These are phyloP conservation scores for Globisporangium spinosum DNA, from an alignment of 352 stramenopile species.

Conservation along the genomic window DNA sequence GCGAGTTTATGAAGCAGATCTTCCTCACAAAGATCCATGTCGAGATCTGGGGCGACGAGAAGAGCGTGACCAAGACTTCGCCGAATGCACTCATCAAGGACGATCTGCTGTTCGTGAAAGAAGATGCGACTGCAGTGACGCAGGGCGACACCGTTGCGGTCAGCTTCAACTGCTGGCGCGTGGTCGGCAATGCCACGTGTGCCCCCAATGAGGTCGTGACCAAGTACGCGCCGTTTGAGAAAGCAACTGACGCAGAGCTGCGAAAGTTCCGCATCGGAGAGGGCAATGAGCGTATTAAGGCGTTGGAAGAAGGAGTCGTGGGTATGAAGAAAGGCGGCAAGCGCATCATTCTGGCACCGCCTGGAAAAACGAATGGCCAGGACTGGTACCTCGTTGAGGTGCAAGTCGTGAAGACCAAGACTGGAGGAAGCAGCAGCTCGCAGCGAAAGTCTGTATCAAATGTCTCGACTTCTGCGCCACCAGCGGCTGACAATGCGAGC, in stretches of 20 bases:
- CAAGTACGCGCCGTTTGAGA: slow-evolving; percentile 80
- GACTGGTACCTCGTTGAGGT: slow-evolving; percentile 85
- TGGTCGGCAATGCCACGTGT: slow-evolving; percentile 64
- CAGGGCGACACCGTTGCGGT: slow-evolving; percentile 62
- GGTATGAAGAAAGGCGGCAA: slow-evolving; percentile 89
- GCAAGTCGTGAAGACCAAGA: slow-evolving; percentile 71
- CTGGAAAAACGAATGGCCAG: slow-evolving; percentile 71
- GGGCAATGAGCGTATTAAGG: slow-evolving; percentile 77
- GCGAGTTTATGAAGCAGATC: slow-evolving; percentile 62
- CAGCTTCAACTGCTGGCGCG: slow-evolving; percentile 67
- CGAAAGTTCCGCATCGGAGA: slow-evolving; percentile 80
- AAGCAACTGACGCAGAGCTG: slow-evolving; percentile 38
- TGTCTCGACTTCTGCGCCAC: slow-evolving; percentile 17
- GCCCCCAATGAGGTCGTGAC: slow-evolving; percentile 59
- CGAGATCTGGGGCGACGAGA: slow-evolving; percentile 69
- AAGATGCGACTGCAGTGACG: slow-evolving; percentile 33
- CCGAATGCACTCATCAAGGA: slow-evolving; percentile 47
- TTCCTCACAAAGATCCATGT: slow-evolving; percentile 78
- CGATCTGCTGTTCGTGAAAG: slow-evolving; percentile 41
- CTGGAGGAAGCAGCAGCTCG: slow-evolving; percentile 21
- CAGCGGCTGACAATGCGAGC: slow-evolving; percentile 9
- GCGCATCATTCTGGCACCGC: slow-evolving; percentile 86
- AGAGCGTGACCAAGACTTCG: slow-evolving; percentile 47
- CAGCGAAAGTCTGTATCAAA: slow-evolving; percentile 31
- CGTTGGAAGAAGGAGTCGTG: slow-evolving; percentile 83